phyloP scores from a whole-genome alignment of 2,329 filamentous ascomycete genomes.

The Aspergillus caelatus region DNA sequence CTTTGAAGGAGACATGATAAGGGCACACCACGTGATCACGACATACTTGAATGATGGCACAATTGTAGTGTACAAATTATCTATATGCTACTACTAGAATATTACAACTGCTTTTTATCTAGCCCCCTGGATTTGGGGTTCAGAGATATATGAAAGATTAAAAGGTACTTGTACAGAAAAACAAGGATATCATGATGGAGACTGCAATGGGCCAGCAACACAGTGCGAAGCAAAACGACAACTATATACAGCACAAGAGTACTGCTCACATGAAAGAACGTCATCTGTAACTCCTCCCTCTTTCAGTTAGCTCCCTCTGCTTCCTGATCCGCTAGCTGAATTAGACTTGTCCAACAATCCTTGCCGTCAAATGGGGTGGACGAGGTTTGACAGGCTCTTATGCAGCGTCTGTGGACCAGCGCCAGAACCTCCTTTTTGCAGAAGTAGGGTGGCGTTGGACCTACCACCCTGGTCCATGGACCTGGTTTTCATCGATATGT shows the following conservation, averaged over 20 bases:
- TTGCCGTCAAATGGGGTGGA: slow-evolving; percentile 20
- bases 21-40: slow-evolving; percentile 24
- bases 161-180: slow-evolving; percentile 8
- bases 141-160: background rate
- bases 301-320: slow-evolving; percentile 25
- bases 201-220: background rate
- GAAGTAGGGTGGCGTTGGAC: slow-evolving; percentile 23
- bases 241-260: background rate
- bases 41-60: background rate
- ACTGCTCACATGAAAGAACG: slow-evolving; percentile 30
- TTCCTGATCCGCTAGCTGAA: slow-evolving; percentile 24
- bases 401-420: slow-evolving; percentile 9
- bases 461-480: slow-evolving; percentile 23
- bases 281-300: slow-evolving; percentile 28
- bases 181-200: slow-evolving; percentile 14
- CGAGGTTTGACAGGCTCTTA: slow-evolving; percentile 21
- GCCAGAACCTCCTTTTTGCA: slow-evolving; percentile 12
- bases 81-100: background rate
- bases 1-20: slow-evolving; percentile 21
- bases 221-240: background rate
- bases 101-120: background rate
- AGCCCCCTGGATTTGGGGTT: background rate
- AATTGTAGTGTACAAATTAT: background rate
- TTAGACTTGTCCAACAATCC: slow-evolving; percentile 25
- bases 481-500: slow-evolving; percentile 24